Evolutionary conservation across 768 basidiomycete species (phyloP).

Genomic region (Suillus clintonianus): DNA sequence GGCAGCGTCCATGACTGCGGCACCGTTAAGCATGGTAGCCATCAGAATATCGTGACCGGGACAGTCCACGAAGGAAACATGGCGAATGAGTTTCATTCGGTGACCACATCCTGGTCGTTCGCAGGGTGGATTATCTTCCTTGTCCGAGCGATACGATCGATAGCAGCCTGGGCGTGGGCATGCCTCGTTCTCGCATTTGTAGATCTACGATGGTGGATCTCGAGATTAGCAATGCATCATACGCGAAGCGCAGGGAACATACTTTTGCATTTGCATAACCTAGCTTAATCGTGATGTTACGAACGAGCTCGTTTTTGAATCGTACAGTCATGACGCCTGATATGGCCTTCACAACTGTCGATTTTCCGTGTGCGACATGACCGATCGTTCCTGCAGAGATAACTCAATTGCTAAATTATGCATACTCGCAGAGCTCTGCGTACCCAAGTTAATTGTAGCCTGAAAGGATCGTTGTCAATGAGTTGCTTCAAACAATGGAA

Average conservation of each 20-base stretch:
- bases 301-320: constrained; percentile 98
- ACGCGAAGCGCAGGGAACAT: constrained; percentile 27
- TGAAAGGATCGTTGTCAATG: constrained; percentile 32
- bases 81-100: constrained; percentile 89
- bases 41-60: constrained; percentile 99
- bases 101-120: constrained; percentile 91
- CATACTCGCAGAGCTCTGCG: background rate
- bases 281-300: constrained; percentile 99
- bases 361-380: constrained; percentile 98
- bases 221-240: background rate
- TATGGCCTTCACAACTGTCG: constrained; percentile 97
- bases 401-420: background rate
- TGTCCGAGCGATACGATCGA: constrained; percentile 89
- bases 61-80: constrained; percentile 98
- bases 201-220: constrained; percentile 62
- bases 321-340: constrained; percentile 98
- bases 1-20: constrained; percentile 99
- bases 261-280: constrained; percentile 99
- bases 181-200: constrained; percentile 92
- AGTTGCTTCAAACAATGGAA: background rate
- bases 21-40: constrained; percentile 99
- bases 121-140: constrained; percentile 92
- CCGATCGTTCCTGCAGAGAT: constrained; percentile 85
- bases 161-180: constrained; percentile 96
- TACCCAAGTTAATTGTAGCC: constrained; percentile 95